Percentiles rank a stretch among this genome's conserved stretches.
phyloP scores from a whole-genome alignment of 352 stramenopile genomes.

The Globisporangium alternatum region DNA sequence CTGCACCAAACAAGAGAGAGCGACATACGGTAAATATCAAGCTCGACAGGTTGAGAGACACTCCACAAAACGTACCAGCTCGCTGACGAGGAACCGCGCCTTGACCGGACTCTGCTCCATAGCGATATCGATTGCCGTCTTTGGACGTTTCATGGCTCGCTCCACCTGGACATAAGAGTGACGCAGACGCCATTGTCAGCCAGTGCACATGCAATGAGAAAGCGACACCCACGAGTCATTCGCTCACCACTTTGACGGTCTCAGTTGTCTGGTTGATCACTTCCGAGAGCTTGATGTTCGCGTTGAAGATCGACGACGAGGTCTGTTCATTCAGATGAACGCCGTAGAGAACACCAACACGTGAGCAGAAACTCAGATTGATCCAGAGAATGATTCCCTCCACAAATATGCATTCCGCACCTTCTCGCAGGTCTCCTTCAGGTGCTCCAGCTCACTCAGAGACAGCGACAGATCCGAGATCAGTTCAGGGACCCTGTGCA shows the following conservation, averaged over 20 bases:
- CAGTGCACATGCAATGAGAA: background rate
- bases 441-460: slow-evolving; percentile 34
- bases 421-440: slow-evolving; percentile 59
- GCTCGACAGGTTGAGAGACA: background rate
- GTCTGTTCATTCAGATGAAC: slow-evolving; percentile 26
- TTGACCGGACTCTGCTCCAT: slow-evolving; percentile 76
- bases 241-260: slow-evolving; percentile 65
- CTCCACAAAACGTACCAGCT: slow-evolving; percentile 25
- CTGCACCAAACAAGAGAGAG: background rate
- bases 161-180: slow-evolving; percentile 40
- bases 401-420: slow-evolving; percentile 16
- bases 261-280: slow-evolving; percentile 57
- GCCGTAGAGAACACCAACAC: background rate
- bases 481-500: slow-evolving; percentile 26
- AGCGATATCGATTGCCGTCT: slow-evolving; percentile 63
- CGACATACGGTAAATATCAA: slow-evolving; percentile 2
- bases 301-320: slow-evolving; percentile 48
- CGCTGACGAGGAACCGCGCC: slow-evolving; percentile 34
- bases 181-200: background rate
- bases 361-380: background rate
- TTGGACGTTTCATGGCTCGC: slow-evolving; percentile 71
- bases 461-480: slow-evolving; percentile 32
- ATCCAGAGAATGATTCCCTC: too few species aligned
- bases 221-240: background rate
- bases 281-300: slow-evolving; percentile 52